Base-by-base conservation (phyloP, 1,139 yeast species). In the Saccharomycopsis phalli region DNA sequence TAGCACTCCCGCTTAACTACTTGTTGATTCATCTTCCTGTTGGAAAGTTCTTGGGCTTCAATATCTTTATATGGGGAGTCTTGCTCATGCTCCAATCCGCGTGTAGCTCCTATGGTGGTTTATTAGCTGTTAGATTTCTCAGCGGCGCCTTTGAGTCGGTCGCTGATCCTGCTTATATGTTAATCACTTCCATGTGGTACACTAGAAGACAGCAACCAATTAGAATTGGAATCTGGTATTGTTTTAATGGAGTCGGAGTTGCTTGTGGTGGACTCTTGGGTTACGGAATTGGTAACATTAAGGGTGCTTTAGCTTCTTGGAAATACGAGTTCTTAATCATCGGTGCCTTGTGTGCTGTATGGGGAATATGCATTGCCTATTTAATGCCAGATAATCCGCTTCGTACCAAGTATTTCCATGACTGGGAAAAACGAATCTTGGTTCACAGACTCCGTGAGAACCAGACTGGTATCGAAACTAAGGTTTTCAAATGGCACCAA, bases 121-220 rank as follows among this genome's bases (percentile, higher is more conserved):
- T 71, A 31, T 59, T 74, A 55, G 65, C 69, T 13, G 63, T 70
- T 10, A 59, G 81, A 36, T 67, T 70, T 8, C 48, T 74, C 8
- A 53, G 76, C 25, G 87, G 86, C 1, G 54, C 67, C 40, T 62
- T 74, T 34, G 86, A 79, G 53, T 63, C 72, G 36, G 63, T 73
- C 3, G 61, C 72, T 43, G 70, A 77, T 16, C 83, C 81, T 1
- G 77, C 78, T 0, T 70, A 74, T 50, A 70, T 76, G 23, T 66
- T 78, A 19, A 61, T 78, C 26, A 69, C 76, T 5, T 63, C 74
- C 11, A 73, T 70, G 60, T 75, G 73, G 63, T 74, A 70, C 53
- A 65, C 62, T 20, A 65, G 67, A 45, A 62, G 66, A 11, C 81
- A 74, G 50, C 76, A 71, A 45, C 66, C 71, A 42, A 59, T 68